These are phyloP conservation scores for Anthostomella pinea DNA, from an alignment of 2,329 filamentous ascomycete species.

Conservation along the genomic window DNA sequence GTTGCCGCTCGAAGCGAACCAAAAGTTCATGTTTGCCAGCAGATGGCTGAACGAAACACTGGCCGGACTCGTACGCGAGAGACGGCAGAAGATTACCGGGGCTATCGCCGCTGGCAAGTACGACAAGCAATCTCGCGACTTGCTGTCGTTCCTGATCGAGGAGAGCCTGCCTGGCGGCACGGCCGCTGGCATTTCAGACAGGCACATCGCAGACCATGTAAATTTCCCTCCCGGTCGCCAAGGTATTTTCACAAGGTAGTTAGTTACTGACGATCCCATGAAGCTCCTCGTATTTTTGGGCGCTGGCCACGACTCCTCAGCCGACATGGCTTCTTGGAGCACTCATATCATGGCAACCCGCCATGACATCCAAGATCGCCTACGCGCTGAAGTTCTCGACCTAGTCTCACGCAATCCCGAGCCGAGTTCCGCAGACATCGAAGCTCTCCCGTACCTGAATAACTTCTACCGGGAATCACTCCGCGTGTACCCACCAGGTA, in stretches of 20 bases:
- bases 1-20: slow-evolving; percentile 2
- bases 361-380: too few relatives aligned
- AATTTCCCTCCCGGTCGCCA: too few relatives aligned
- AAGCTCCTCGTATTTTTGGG: too few relatives aligned
- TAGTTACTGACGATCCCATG: too few relatives aligned
- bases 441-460: slow-evolving; percentile 10
- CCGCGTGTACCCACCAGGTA: slow-evolving; percentile 10
- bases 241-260: too few relatives aligned
- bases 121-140: slow-evolving; percentile 16
- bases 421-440: slow-evolving; percentile 5
- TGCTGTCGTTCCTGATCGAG: slow-evolving; percentile 29
- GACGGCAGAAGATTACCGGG: background rate
- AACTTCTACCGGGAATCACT: slow-evolving; percentile 10
- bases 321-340: too few relatives aligned
- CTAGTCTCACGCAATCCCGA: background rate
- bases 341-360: too few relatives aligned
- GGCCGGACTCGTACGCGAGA: background rate
- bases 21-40: slow-evolving; percentile 1
- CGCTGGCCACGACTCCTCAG: too few relatives aligned
- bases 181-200: too few relatives aligned
- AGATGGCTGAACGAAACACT: slow-evolving; percentile 6
- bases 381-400: background rate
- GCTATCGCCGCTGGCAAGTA: background rate
- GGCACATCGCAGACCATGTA: too few relatives aligned
- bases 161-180: slow-evolving; percentile 18